Percentiles rank a stretch among this genome's conserved stretches.
These are phyloP conservation scores for Fraxinus angustifolia DNA, from an alignment of 305 asterid species.

Conservation along the genomic window DNA sequence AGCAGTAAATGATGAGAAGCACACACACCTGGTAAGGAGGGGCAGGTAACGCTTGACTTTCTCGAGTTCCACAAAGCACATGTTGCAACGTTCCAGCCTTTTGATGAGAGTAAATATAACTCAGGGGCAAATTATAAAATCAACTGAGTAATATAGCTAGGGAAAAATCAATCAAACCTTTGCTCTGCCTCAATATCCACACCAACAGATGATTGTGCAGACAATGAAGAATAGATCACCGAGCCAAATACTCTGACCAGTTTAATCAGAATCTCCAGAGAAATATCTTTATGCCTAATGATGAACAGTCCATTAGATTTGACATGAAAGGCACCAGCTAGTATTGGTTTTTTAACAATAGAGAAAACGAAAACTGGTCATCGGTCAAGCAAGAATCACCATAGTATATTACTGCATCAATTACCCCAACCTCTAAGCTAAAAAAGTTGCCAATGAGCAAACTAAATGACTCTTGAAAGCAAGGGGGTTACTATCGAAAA, in stretches of 20 bases:
- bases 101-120: slow-evolving; percentile 19
- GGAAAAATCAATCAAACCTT: slow-evolving; percentile 49
- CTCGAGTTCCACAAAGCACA: slow-evolving; percentile 90
- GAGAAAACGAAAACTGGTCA: slow-evolving; percentile 8
- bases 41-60: slow-evolving; percentile 71
- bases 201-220: slow-evolving; percentile 84
- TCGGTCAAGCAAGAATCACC: slow-evolving; percentile 16
- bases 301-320: slow-evolving; percentile 27
- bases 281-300: slow-evolving; percentile 79
- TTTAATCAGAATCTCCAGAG: slow-evolving; percentile 78
- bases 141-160: background rate
- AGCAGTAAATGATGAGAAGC: slow-evolving; percentile 11
- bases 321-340: slow-evolving; percentile 19
- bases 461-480: slow-evolving; percentile 1
- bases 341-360: slow-evolving; percentile 14
- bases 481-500: background rate
- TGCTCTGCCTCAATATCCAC: slow-evolving; percentile 98
- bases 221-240: slow-evolving; percentile 72
- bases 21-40: slow-evolving; percentile 59
- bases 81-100: slow-evolving; percentile 94
- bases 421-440: slow-evolving; percentile 2
- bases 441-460: slow-evolving; percentile 3
- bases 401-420: slow-evolving; percentile 2
- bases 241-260: slow-evolving; percentile 91
- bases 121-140: background rate